These are phyloP conservation scores for Fusarium pilosicola DNA, from an alignment of 2,329 filamentous ascomycete species.

Conservation along the genomic window DNA sequence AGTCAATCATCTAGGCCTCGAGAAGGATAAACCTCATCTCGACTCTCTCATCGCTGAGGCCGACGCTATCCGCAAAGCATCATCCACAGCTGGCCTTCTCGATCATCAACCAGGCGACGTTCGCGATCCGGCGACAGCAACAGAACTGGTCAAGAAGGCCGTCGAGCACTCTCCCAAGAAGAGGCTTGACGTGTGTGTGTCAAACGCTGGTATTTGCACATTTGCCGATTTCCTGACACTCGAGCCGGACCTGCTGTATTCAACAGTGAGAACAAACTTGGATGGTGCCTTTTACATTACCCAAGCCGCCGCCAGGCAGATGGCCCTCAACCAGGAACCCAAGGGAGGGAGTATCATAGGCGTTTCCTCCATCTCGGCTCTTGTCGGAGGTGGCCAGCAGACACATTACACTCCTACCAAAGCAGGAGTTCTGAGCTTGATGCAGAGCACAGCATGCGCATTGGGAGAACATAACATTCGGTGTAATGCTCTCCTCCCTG, in stretches of 20 bases:
- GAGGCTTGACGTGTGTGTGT: slow-evolving; percentile 81
- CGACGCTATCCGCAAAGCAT: slow-evolving; percentile 54
- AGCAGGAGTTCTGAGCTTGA: slow-evolving; percentile 80
- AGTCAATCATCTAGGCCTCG: slow-evolving; percentile 79
- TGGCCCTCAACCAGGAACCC: slow-evolving; percentile 71
- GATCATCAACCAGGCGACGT: slow-evolving; percentile 82
- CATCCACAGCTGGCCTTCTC: slow-evolving; percentile 63
- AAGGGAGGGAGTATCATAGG: slow-evolving; percentile 83
- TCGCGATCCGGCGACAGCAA: slow-evolving; percentile 76
- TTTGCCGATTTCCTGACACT: slow-evolving; percentile 88
- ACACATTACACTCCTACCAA: slow-evolving; percentile 92
- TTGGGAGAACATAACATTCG: slow-evolving; percentile 79
- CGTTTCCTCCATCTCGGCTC: slow-evolving; percentile 76
- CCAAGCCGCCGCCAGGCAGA: slow-evolving; percentile 85
- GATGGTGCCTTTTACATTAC: slow-evolving; percentile 88
- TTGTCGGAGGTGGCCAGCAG: slow-evolving; percentile 82
- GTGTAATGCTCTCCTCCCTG: slow-evolving; percentile 85
- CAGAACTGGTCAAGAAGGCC: slow-evolving; percentile 71
- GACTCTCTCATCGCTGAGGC: slow-evolving; percentile 64
- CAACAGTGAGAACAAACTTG: slow-evolving; percentile 82
- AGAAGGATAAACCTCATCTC: slow-evolving; percentile 61
- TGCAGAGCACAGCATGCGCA: slow-evolving; percentile 85
- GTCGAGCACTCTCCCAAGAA: slow-evolving; percentile 62
- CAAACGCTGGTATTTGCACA: slow-evolving; percentile 88
- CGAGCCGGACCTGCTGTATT: slow-evolving; percentile 73